Evolutionary conservation across 768 basidiomycete genomes (phyloP), one percentile per base, ranked within the genome.

Genomic region (Nidula microcarpa): DNA sequence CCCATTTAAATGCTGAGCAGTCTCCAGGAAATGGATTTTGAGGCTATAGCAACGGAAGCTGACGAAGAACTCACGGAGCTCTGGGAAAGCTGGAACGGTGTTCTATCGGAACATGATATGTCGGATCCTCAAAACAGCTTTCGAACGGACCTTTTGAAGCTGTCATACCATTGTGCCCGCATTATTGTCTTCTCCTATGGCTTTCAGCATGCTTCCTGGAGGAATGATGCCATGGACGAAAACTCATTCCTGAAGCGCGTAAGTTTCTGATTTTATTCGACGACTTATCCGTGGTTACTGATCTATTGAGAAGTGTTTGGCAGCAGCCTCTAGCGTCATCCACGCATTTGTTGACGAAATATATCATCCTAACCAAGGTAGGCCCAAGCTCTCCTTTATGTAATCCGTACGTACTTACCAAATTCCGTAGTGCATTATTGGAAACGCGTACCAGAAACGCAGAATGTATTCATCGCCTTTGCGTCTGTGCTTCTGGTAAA

Each of bases 401-500:
- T 23, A 23, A 23, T 23, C 23, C 23, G 23, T 23, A 23, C 23
- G 4, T 23, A 23, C 23, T 33, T 54, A n/a, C 56, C 44, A 50
- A 58, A 13, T 57, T 36, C 13, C 46, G 34, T 43, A 58, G 55
- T 53, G 17, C 65, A 84, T 30, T 85, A 79, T 55, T 76, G 86
- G 49, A 78, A 85, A 3, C 86, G 89, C 62, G 90, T 87, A 0
- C 89, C 90, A 2, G 89, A 91, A 62, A 84, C 86, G 0, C 86
- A 91, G 57, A 85, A 82, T 55, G 84, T 92, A 8, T 90, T 92
- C 59, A 77, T 85, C 18, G 88, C 86, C 0, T 92, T 91, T 56
- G 90, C 91, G 8, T 83, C 85, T 8, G 85, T 90, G 2, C 93
- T 93, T 74, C 74, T 94, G 13, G 78, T 94, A 57, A 92, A 93